These are phyloP conservation scores for Fusarium setosum DNA, from an alignment of 2,329 filamentous ascomycete genomes.

Conservation along the genomic window DNA sequence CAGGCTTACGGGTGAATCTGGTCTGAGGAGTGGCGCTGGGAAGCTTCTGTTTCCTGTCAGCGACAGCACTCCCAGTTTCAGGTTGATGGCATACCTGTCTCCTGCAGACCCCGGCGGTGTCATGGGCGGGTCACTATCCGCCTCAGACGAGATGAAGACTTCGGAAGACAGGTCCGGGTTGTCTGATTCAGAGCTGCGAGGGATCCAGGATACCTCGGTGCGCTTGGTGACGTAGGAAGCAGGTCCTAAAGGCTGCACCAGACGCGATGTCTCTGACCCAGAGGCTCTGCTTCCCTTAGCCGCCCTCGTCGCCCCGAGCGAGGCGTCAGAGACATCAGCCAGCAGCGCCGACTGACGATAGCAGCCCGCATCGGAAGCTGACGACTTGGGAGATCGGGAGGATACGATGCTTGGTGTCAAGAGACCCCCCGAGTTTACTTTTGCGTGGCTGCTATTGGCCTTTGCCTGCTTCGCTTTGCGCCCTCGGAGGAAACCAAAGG, in stretches of 20 bases:
- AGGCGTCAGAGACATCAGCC: conserved; percentile 27
- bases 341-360: conserved; percentile 36
- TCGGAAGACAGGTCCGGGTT: conserved; percentile 25
- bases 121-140: conserved; percentile 17
- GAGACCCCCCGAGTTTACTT: conserved; percentile 37
- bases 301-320: conserved; percentile 11
- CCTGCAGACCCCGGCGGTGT: conserved; percentile 23
- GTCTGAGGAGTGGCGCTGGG: conserved; percentile 20
- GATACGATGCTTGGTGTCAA: conserved; percentile 42
- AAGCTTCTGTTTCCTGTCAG: conserved; percentile 24
- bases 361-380: conserved; percentile 39
- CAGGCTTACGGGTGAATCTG: conserved; percentile 27
- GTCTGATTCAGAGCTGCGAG: conserved; percentile 7
- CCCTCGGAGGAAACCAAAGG: conserved; percentile 57
- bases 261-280: conserved; percentile 7
- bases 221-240: conserved; percentile 26
- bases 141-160: conserved; percentile 33
- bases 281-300: neutral
- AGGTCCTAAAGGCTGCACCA: conserved; percentile 19
- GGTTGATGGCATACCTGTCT: conserved; percentile 9
- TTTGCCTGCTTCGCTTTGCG: conserved; percentile 45
- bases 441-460: conserved; percentile 20
- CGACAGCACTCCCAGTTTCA: neutral
- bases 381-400: conserved; percentile 41
- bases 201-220: conserved; percentile 16